Conservation (phyloP, 139 green algal genomes). For the Zygnema circumcarinatum region DNA sequence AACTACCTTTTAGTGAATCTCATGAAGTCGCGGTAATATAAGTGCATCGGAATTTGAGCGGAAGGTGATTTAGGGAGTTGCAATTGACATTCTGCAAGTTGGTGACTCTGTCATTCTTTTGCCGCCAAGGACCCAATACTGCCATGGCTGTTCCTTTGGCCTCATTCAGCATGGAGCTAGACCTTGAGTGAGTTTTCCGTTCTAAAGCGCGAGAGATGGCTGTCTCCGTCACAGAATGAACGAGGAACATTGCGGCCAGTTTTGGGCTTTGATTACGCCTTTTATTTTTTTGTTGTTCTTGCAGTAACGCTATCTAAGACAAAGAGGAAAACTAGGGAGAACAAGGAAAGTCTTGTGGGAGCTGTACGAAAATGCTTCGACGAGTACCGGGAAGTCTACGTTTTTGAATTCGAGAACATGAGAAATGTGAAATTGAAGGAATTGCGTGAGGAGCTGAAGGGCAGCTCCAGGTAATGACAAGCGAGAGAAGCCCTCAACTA, state of each 20-base stretch:
- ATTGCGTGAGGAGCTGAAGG: conserved; percentile 79
- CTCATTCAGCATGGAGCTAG: background rate
- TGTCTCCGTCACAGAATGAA: too few species aligned
- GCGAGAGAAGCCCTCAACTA: background rate
- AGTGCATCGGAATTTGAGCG: too few species aligned
- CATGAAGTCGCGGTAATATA: background rate
- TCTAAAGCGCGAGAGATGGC: too few species aligned
- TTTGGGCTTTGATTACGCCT: background rate
- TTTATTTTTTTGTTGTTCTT: conserved; percentile 16
- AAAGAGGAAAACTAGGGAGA: conserved; percentile 92
- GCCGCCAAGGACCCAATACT: background rate
- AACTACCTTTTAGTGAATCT: background rate
- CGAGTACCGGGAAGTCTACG: conserved; percentile 77
- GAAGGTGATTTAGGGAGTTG: background rate
- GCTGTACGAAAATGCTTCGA: conserved; percentile 78
- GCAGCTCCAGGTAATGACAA: conserved; percentile 74
- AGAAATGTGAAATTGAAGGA: conserved; percentile 94
- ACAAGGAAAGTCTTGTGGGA: conserved; percentile 88
- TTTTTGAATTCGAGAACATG: conserved; percentile 91
- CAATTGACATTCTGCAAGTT: too few species aligned
- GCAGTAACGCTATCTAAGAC: conserved; percentile 84
- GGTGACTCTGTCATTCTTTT: background rate
- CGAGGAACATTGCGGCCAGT: background rate
- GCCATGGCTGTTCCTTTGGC: background rate
- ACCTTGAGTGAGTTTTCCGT: background rate